Evolutionary conservation across 257 asterid genomes (phyloP).

Genomic region (Solanum rostratum): DNA sequence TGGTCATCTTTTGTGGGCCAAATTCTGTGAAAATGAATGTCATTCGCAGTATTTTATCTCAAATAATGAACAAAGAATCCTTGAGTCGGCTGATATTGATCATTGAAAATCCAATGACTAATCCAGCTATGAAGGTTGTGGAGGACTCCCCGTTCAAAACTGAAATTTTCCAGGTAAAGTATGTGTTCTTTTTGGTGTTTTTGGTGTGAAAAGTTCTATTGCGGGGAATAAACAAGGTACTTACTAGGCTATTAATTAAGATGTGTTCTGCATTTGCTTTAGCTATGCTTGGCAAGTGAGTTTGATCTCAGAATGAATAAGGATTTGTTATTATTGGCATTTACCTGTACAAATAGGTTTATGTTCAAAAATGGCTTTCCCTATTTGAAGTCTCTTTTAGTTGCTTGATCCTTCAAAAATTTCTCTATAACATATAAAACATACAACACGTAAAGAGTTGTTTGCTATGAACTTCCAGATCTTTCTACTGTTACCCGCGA

Average conservation of each 20-base stretch:
- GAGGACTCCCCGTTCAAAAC: conserved; percentile 50
- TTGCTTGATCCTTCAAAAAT: neutral
- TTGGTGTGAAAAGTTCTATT: neutral
- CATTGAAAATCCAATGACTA: conserved; percentile 48
- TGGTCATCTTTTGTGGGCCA: conserved; percentile 47
- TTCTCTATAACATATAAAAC: neutral
- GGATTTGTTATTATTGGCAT: neutral
- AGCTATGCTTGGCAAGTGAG: neutral
- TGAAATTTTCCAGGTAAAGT: conserved; percentile 64
- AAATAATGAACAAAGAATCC: conserved; percentile 30
- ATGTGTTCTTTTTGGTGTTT: neutral
- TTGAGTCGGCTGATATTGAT: conserved; percentile 49
- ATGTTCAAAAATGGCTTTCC: neutral
- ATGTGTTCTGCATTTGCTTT: neutral
- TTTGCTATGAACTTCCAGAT: neutral
- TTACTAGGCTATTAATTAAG: neutral
- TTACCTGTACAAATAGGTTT: neutral
- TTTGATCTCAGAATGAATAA: neutral
- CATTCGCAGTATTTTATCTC: conserved; percentile 34
- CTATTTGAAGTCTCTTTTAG: neutral
- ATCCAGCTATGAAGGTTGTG: conserved; percentile 57
- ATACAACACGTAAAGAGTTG: neutral
- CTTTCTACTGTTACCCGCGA: neutral
- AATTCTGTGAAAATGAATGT: conserved; percentile 34
- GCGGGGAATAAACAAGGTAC: neutral